Base-by-base conservation (phyloP, 2,329 filamentous ascomycete species). In the Penicillium hesseltinei region DNA sequence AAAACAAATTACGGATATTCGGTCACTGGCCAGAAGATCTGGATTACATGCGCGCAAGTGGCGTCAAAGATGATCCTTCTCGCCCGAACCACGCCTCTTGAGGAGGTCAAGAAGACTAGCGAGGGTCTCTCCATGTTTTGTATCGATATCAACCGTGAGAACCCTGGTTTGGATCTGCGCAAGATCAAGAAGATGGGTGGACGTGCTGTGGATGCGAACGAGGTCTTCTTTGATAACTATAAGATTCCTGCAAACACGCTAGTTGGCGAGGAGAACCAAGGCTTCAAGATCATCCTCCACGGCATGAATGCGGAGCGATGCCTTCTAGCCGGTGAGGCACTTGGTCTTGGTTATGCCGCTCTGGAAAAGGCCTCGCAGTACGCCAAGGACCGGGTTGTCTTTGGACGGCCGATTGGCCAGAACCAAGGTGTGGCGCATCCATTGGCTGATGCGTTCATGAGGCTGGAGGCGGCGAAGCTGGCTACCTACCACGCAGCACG, bases 101-200 rank as follows among this genome's bases (percentile, higher is more conserved):
- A 90, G 50, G 80, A 90, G 58, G 84, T 86, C 0, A 77, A 78
- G 58, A 91, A 88, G 68, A 83, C 87, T 0, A 89, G 84, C n/a
- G 85, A 92, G 70, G 90, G 88, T 0, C 78, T 95, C 0, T 91
- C 88, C 0, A 77, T 95, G 31, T 93, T 95, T 72, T 94, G 88
- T 67, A 91, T 95, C 57, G 85, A 90, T 57, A 80, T 95, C 5
- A 84, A 93, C 70, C 81, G 81, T 23, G 69, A 69, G 0, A 75
- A 81, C 4, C 82, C 87, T 0, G 84, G 84, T 0, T 77, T 93
- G 1, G 83, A 88, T 10, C 78, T 94, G 69, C 84, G 84, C 43
- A 84, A 78, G 68, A 95, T 95, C 65, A 86, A 84, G 73, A 95
- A 95, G 72, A 94, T 95, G 90, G 91, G 91, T 9, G 89, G 90